Evolutionary conservation across 2,329 filamentous ascomycete genomes (phyloP).

Genomic region (Colletotrichum sp.): DNA sequence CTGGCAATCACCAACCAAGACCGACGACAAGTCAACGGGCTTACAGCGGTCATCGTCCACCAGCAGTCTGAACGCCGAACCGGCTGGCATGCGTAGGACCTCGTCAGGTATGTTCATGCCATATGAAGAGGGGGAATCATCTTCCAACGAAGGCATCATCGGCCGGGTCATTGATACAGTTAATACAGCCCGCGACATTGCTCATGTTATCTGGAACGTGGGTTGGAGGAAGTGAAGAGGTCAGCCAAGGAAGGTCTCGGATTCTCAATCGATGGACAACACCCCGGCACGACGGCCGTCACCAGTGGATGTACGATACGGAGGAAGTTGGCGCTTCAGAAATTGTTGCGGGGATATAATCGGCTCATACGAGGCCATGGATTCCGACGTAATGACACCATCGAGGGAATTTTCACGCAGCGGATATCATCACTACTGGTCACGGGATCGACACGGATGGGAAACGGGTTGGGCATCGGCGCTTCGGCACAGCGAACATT

Average conservation of each 20-base stretch:
- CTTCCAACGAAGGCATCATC: constrained; percentile 68
- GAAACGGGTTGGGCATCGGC: not conserved
- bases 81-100: constrained; percentile 74
- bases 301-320: constrained; percentile 11
- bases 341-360: not conserved
- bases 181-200: constrained; percentile 74
- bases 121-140: constrained; percentile 74
- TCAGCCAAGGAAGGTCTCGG: not conserved
- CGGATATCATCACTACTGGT: not conserved
- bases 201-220: constrained; percentile 75
- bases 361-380: not conserved
- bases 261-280: not conserved
- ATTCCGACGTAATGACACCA: not conserved
- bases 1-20: constrained; percentile 23
- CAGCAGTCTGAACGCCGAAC: constrained; percentile 54
- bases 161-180: constrained; percentile 83
- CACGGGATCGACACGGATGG: not conserved
- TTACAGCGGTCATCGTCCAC: constrained; percentile 55
- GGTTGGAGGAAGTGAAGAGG: constrained; percentile 61
- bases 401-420: not conserved
- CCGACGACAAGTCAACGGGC: constrained; percentile 29
- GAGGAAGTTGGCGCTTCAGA: not conserved
- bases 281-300: not conserved
- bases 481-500: not conserved
- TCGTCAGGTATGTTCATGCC: constrained; percentile 93